Evolutionary conservation across 306 rosid species (phyloP), one percentile per base, ranked within the genome.

Genomic region (Lathyrus tuberosus): DNA sequence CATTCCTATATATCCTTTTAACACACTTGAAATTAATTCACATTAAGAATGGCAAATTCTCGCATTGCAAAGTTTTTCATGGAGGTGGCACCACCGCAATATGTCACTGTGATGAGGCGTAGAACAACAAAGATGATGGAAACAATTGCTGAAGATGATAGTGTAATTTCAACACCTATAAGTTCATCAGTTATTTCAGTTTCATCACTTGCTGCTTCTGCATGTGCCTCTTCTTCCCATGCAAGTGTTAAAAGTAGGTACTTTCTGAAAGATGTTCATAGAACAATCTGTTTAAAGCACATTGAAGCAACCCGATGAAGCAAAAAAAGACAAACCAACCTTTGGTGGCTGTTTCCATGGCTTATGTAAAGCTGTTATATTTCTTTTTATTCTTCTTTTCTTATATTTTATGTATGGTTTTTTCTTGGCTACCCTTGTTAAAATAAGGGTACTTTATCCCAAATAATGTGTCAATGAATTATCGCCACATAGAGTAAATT

Each of bases 31-130:
- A 2, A 15, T 13, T 17, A 4, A 22, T 17, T 40, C 5, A 10
- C 2, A 26, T 47, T 43, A 43, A 43, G 15, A 14, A 67, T 35
- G 40, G 10, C 40, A 35, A 35, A 8, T 8, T 35, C 10, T 1
- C 40, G 10, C 40, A 35, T 35, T 35, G 40, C 40, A 35, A 35
- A 0, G 40, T 35, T 35, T 35, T 35, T 35, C 40, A 8, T 35
- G 10, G 96, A 92, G 79, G 98, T 83, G 4, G 96, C 98, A 28
- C 98, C 98, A n/a, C 89, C 98, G 14, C 93, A 89, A 20, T 78
- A 88, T 79, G 84, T 92, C 60, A 83, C 79, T 64, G 96, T 92
- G 65, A 89, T 92, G 84, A 89, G 98, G 77, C 81, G 75, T 7
- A 84, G 89, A 76, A 79, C 95, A 5, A 67, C 88, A 8, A 7